Evolutionary conservation across 2,329 filamentous ascomycete species (phyloP), one percentile per base, ranked within the genome.

Genomic region (Cladophialophora bantiana): DNA sequence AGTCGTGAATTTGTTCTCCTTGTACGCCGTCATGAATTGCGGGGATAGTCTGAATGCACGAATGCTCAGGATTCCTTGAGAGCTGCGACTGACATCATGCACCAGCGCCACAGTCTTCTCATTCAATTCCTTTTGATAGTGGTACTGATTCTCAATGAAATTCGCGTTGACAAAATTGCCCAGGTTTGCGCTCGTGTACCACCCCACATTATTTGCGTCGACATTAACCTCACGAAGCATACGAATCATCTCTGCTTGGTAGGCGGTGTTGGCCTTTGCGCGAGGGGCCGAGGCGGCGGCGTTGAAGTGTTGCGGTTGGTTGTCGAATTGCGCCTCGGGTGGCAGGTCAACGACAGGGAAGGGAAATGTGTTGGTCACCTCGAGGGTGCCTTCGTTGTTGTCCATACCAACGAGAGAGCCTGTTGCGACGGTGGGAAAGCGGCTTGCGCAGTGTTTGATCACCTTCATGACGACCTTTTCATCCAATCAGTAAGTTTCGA

Each of bases 111-210:
- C 88, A 6, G 92, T 93, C 79, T 87, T 86, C 81, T 95, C 92
- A 79, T 97, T 96, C 75, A 87, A 78, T 74, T 96, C 92, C 80
- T 92, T 95, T 85, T 99, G 95, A 85, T 97, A 98, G 84, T 94
- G 91, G 82, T 89, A 93, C 81, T 97, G 94, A 84, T 98, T 99
- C 86, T 99, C 95, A 80, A 99, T 92, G 78, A 97, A 94, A 84
- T 90, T 92, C 77, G 91, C 81, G 84, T 94, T 97, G 85, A 98
- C 86, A 75, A 98, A 98, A 85, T 97, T 98, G 80, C 95, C 95
- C 92, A 99, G 96, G 80, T 93, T 97, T 71, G 94, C 93, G 83
- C 93, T 97, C 67, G 93, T 97, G 84, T 99, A 99, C 94, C 94
- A 99, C 75, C 95, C 95, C 68, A 96, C 93, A 76, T 93, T 96